Percentiles rank a stretch among this genome's conserved stretches.
These are phyloP conservation scores for Candida sp. DNA, from an alignment of 1,139 yeast species.

Conservation along the genomic window DNA sequence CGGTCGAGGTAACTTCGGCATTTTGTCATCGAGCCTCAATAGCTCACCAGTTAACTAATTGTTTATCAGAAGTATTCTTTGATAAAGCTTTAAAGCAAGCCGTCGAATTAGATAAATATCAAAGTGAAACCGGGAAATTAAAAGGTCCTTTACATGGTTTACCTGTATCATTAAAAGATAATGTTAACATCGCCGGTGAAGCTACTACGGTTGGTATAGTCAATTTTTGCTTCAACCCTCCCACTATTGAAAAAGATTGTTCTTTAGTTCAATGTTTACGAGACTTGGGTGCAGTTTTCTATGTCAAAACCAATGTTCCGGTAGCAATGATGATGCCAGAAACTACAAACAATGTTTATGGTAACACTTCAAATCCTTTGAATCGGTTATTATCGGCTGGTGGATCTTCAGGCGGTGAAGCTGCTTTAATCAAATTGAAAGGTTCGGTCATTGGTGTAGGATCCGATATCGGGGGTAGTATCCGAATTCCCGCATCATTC, in stretches of 20 bases:
- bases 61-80: slow-evolving; percentile 17
- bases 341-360: slow-evolving; percentile 30
- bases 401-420: slow-evolving; percentile 38
- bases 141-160: slow-evolving; percentile 18
- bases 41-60: slow-evolving; percentile 20
- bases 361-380: slow-evolving; percentile 29
- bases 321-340: slow-evolving; percentile 40
- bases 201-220: slow-evolving; percentile 52
- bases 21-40: slow-evolving; percentile 23
- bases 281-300: slow-evolving; percentile 30
- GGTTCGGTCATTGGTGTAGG: slow-evolving; percentile 53
- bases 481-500: slow-evolving; percentile 44
- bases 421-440: slow-evolving; percentile 29
- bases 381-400: slow-evolving; percentile 30
- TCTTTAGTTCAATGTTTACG: slow-evolving; percentile 22
- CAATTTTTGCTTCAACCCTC: slow-evolving; percentile 26
- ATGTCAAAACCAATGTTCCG: slow-evolving; percentile 32
- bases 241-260: slow-evolving; percentile 19
- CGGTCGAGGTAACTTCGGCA: slow-evolving; percentile 21
- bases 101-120: slow-evolving; percentile 12
- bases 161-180: slow-evolving; percentile 25
- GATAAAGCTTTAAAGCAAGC: slow-evolving; percentile 16
- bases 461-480: slow-evolving; percentile 58
- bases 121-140: slow-evolving; percentile 10
- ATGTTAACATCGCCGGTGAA: slow-evolving; percentile 45